Percentiles rank a stretch among this genome's conserved stretches.
These are phyloP conservation scores for Rhododendron ovatum DNA, from an alignment of 148 eudicot genomes.

Conservation along the genomic window DNA sequence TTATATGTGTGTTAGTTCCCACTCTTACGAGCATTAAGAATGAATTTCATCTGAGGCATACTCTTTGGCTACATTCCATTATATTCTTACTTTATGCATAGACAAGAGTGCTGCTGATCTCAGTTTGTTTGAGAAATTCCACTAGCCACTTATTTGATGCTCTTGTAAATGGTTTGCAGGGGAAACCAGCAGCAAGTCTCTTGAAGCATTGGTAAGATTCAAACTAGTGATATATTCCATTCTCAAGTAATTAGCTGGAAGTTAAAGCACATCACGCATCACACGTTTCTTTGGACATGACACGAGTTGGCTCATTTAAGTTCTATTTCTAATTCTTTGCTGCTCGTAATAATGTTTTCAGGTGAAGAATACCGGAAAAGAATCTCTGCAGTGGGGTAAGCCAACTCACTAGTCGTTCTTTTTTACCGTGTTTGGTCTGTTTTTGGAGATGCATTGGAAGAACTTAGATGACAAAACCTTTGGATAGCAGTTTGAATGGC, in stretches of 20 bases:
- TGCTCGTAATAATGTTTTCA: conserved; percentile 15
- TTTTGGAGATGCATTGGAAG: neutral
- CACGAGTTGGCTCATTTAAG: neutral
- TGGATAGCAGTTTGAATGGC: neutral
- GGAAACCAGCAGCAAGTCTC: conserved; percentile 56
- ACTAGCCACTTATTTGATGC: neutral
- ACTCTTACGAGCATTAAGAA: neutral
- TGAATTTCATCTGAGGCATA: neutral
- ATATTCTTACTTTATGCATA: too few relatives aligned
- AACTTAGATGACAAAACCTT: neutral
- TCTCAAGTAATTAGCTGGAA: neutral
- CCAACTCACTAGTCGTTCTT: neutral
- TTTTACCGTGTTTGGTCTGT: neutral
- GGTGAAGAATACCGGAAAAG: conserved; percentile 86
- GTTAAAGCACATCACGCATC: neutral
- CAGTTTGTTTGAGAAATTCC: neutral
- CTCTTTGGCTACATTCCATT: neutral
- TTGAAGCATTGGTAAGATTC: conserved; percentile 76
- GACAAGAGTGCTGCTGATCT: neutral
- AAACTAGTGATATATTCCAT: neutral
- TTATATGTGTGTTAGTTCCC: neutral
- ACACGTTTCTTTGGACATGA: neutral
- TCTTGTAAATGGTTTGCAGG: conserved; percentile 40
- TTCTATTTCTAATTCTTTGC: neutral
- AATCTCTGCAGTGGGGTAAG: conserved; percentile 94